Base-by-base conservation (phyloP, 495 filamentous ascomycete genomes). In the Neohortaea acidophila region DNA sequence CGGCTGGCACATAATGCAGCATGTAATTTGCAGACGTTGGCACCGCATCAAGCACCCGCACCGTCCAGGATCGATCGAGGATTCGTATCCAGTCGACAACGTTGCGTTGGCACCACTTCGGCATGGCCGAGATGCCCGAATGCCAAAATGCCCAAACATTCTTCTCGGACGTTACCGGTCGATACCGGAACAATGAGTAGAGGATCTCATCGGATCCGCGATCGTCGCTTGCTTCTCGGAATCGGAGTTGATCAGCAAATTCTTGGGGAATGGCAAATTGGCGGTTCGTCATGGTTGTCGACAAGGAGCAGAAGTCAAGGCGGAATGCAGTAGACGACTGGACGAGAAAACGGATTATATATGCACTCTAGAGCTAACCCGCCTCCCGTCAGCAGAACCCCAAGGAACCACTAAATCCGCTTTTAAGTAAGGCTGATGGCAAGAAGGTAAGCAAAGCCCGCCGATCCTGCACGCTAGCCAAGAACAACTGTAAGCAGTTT, bases 121-220 rank as follows among this genome's bases (percentile, higher is more conserved):
- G 58, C 52, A 63, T 58, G 8, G 47, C 21, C 10, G 21, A 20
- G 23, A 57, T 51, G 0, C 60, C 62, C 2, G 49, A 37, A 39
- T 63, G 52, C 62, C 62, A 65, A 44, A 51, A 65, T 3, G 58
- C 51, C 62, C 62, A 65, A 23, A 65, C 43, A 41, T 65, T 65
- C 46, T 59, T 63, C 29, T 63, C 60, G 14, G 51, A 59, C n/a
- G 51, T 56, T 25, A 60, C 41, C 11, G 54, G 51, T 14, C 10
- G 13, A 23, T 39, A 19, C 5, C 38, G 27, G n/a, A 14, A 37
- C 12, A 53, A 38, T n/a, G 32, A 20, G 9, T 44, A 36, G 29
- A 53, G 44, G 30, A 53, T 51, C 30, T 53, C 39, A 15, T 29
- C 36, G 28, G 48, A 38, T 23, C 11, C 42, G 17, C 51, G 51